These are phyloP conservation scores for Penicillium taxi DNA, from an alignment of 495 filamentous ascomycete species.

Conservation along the genomic window DNA sequence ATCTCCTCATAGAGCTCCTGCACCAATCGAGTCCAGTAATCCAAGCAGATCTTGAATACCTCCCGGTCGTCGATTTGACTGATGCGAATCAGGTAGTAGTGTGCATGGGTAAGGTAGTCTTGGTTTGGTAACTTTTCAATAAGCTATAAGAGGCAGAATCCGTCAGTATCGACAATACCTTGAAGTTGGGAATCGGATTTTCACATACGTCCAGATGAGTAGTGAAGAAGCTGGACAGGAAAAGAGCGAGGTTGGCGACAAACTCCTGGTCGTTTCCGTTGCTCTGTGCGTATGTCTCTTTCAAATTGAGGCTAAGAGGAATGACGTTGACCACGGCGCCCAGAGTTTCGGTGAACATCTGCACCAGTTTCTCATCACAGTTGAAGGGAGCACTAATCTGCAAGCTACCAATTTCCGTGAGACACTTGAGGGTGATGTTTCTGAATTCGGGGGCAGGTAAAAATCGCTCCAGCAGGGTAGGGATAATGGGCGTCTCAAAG, in stretches of 20 bases:
- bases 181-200: not conserved
- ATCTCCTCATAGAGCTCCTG: constrained; percentile 98
- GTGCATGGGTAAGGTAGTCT: constrained; percentile 88
- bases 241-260: constrained; percentile 90
- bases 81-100: constrained; percentile 96
- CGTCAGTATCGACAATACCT: constrained; percentile 4
- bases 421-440: constrained; percentile 90
- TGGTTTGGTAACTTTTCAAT: constrained; percentile 92
- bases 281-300: constrained; percentile 78
- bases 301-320: constrained; percentile 79
- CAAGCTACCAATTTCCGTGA: constrained; percentile 93
- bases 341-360: constrained; percentile 95
- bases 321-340: constrained; percentile 85
- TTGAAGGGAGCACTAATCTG: constrained; percentile 68
- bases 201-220: constrained; percentile 75
- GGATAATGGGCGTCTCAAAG: constrained; percentile 94
- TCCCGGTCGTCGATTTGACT: constrained; percentile 98
- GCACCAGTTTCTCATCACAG: constrained; percentile 88
- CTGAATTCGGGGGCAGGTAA: constrained; percentile 86
- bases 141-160: constrained; percentile 44
- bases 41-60: constrained; percentile 98
- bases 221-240: constrained; percentile 91
- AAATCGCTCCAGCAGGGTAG: constrained; percentile 84
- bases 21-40: constrained; percentile 99
- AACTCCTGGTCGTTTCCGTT: constrained; percentile 95